Conservation (phyloP, 306 rosid species). For the Malus orientalis region DNA sequence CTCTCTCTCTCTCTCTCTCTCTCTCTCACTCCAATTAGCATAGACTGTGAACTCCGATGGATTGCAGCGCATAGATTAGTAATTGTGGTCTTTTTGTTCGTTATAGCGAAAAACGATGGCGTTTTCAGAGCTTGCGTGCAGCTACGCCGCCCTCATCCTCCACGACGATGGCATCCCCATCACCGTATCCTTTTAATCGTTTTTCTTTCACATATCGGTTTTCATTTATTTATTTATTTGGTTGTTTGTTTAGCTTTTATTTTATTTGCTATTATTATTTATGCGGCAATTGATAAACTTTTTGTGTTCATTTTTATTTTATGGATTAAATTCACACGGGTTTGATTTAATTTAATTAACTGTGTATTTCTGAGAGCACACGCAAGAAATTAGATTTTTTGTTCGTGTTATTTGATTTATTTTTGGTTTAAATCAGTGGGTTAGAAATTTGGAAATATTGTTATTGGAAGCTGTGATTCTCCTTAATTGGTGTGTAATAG, state of each 20-base stretch:
- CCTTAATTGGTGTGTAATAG: conserved; percentile 37
- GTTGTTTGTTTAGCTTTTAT: background rate
- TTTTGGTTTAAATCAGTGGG: background rate
- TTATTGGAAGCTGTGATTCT: background rate
- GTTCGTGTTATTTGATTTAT: background rate
- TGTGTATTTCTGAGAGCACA: background rate
- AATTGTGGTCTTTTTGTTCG: background rate
- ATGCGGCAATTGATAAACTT: background rate
- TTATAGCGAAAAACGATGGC: conserved; percentile 37
- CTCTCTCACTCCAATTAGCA: background rate
- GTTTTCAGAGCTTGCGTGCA: conserved; percentile 50
- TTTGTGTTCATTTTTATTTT: background rate
- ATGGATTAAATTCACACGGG: background rate
- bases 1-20: no score
- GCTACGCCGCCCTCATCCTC: conserved; percentile 61
- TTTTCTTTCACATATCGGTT: background rate
- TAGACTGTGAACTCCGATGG: background rate
- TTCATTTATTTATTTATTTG: background rate
- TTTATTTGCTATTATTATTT: background rate
- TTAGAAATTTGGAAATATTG: background rate
- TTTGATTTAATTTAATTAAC: background rate
- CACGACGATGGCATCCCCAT: conserved; percentile 43
- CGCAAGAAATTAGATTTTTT: background rate
- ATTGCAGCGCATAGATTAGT: background rate
- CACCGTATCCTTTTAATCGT: conserved; percentile 45